Base-by-base conservation (phyloP, 2,329 filamentous ascomycete genomes). In the Bretziella fagacearum region DNA sequence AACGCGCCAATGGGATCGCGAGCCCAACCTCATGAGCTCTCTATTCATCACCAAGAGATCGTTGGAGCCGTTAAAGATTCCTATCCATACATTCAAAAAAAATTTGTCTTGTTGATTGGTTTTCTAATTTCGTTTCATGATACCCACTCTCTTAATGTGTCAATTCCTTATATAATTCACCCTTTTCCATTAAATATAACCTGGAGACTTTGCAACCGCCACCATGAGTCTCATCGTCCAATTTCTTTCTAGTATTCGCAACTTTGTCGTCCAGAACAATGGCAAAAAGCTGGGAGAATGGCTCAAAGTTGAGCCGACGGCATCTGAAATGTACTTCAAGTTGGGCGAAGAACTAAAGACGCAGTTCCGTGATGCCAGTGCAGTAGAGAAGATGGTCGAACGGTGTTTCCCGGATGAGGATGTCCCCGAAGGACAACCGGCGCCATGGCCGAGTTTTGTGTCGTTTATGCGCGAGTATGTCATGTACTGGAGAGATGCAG, bases 381-480 rank as follows among this genome's bases (percentile, higher is more conserved):
- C 71, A 13, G 65, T 85, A 40, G 77, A 80, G 41, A 67, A 66
- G 51, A 68, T 79, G 51, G 74, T 84, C 52, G 74, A 79, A 49
- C 69, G 68, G 39, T 65, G 71, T 8, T 67, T 89, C 1, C 78
- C 79, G 0, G 70, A 79, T 51, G 73, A 78, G 6, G 71, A 79
- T 45, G 30, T 23, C 5, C 25, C 40, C 6, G 71, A 81, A 35
- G 70, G 75, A 2, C 66, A 69, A 0, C 75, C 81, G 44, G 79
- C 77, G 1, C 69, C 72, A 0, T 93, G 85, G 84, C 74, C 77
- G 0, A 75, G 81, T 1, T 85, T 94, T 58, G 68, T 81, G 43
- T 71, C 76, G 2, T 93, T 94, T 57, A 74, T 93, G 60, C 81
- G 77, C 55, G 77, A 84, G 43, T 95, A 93, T 57, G 68, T 94